Percentiles rank a stretch among this genome's conserved stretches.
These are phyloP conservation scores for Solioccasus polychromus DNA, from an alignment of 768 basidiomycete genomes.

Conservation along the genomic window DNA sequence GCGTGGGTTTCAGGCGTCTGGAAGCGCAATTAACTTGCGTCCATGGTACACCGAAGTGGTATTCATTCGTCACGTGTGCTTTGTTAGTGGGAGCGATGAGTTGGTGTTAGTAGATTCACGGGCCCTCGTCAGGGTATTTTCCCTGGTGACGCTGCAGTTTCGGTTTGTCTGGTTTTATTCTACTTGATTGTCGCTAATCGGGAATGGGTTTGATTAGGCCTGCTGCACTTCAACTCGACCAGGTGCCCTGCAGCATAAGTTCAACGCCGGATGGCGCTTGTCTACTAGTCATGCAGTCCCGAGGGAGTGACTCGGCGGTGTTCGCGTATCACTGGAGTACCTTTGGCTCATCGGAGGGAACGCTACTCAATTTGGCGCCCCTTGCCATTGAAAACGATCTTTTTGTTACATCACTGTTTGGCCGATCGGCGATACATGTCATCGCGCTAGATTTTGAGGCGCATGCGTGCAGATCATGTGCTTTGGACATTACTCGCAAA, in stretches of 20 bases:
- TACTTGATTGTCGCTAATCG: background rate
- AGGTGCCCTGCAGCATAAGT: background rate
- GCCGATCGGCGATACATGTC: conserved; percentile 40
- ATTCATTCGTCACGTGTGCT: conserved; percentile 38
- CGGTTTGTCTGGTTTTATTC: background rate
- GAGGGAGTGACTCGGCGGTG: conserved; percentile 8
- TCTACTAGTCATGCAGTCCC: background rate
- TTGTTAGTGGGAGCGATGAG: conserved; percentile 52
- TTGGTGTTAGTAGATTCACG: conserved; percentile 46
- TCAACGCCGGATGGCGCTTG: background rate
- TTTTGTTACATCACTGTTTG: conserved; percentile 43
- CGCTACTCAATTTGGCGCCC: conserved; percentile 31
- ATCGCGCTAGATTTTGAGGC: conserved; percentile 34
- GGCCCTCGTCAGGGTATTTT: conserved; percentile 12
- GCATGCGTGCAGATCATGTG: conserved; percentile 37
- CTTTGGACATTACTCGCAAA: conserved; percentile 49
- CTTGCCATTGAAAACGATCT: conserved; percentile 21
- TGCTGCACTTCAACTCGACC: background rate
- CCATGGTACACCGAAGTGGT: conserved; percentile 42
- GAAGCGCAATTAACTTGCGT: conserved; percentile 38
- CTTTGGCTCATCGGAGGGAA: conserved; percentile 48
- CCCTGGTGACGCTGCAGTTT: background rate
- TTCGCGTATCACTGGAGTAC: conserved; percentile 52
- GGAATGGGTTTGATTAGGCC: background rate
- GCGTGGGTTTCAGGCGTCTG: conserved; percentile 40